Conservation (phyloP, 176 grass and related monocot species). For the Alopecurus myosuroides region DNA sequence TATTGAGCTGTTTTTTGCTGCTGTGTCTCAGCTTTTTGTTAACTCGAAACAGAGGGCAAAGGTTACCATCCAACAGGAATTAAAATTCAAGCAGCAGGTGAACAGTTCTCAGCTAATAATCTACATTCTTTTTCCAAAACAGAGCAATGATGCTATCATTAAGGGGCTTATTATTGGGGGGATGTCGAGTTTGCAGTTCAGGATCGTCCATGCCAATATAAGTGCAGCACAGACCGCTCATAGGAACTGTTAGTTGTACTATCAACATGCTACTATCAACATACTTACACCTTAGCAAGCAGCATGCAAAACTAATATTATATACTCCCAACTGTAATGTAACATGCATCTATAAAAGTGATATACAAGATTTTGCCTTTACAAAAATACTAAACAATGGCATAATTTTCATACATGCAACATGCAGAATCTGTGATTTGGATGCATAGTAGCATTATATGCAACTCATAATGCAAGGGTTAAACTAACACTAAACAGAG, state of each 20-base stretch:
- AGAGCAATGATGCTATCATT: not conserved
- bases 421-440: not conserved
- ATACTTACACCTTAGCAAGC: not conserved
- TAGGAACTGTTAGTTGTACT: not conserved
- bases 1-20: not conserved
- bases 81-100: not conserved
- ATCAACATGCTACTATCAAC: not conserved
- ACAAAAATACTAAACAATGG: not conserved
- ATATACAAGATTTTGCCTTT: not conserved
- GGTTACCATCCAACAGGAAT: not conserved
- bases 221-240: not conserved
- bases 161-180: not conserved
- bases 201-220: not conserved
- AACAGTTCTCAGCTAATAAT: not conserved
- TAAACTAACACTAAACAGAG: not conserved
- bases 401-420: not conserved
- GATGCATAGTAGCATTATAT: slow-evolving; percentile 4
- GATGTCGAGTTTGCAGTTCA: not conserved
- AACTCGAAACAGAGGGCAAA: not conserved
- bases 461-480: not conserved
- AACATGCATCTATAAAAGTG: not conserved
- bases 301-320: not conserved
- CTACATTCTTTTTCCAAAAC: not conserved
- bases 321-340: not conserved
- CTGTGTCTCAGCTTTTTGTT: not conserved